A percentile compares a stretch with the other conserved stretches of the same genome.
Conservation (phyloP, 2,329 filamentous ascomycete species). For the Elsinoe perseae region DNA sequence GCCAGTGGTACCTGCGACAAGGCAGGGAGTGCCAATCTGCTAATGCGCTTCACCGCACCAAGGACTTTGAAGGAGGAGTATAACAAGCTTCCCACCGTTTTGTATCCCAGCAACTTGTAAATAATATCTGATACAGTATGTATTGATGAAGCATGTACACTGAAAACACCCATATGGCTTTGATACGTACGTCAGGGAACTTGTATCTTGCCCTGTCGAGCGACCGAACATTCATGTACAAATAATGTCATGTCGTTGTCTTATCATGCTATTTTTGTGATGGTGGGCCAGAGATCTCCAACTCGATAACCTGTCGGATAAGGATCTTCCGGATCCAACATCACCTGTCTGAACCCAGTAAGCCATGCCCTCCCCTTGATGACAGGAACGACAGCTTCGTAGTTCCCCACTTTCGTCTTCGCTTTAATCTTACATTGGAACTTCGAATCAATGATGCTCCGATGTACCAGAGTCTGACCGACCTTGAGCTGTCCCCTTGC, state of each 20-base stretch:
- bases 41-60: conserved; percentile 46
- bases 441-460: conserved; percentile 39
- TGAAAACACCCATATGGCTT: too few species aligned
- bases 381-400: conserved; percentile 35
- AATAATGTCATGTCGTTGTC: too few species aligned
- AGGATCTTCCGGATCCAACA: conserved; percentile 40
- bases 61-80: conserved; percentile 49
- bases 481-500: conserved; percentile 34
- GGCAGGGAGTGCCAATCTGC: conserved; percentile 45
- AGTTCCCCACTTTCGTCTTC: conserved; percentile 34
- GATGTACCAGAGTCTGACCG: conserved; percentile 34
- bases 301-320: conserved; percentile 38
- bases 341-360: conserved; percentile 37
- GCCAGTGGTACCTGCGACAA: conserved; percentile 51
- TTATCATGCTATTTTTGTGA: not conserved
- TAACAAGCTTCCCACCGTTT: conserved; percentile 27
- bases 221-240: too few species aligned
- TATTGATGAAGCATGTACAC: too few species aligned
- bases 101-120: conserved; percentile 21
- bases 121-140: not conserved
- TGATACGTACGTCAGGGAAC: too few species aligned
- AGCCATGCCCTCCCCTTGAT: conserved; percentile 42
- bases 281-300: conserved; percentile 26
- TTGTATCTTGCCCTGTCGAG: too few species aligned
- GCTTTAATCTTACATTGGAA: conserved; percentile 35